Conservation (phyloP, 495 filamentous ascomycete genomes). For the Annulohypoxylon bovei region DNA sequence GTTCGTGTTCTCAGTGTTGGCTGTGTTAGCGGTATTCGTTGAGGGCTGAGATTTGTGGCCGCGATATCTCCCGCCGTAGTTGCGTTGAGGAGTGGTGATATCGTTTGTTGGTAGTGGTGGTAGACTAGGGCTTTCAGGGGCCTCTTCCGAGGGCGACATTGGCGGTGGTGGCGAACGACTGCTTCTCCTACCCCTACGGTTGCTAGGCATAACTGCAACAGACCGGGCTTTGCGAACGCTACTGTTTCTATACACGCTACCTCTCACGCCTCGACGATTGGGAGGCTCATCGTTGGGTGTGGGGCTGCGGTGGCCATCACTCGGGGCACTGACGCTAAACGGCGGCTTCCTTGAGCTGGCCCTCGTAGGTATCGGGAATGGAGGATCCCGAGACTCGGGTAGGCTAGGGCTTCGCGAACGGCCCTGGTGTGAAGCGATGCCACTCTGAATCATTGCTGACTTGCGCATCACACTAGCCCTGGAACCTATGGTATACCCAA, state of each 20-base stretch:
- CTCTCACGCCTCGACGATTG: slow-evolving; percentile 51
- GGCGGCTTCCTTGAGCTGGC: slow-evolving; percentile 85
- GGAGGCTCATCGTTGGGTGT: slow-evolving; percentile 60
- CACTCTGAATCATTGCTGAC: slow-evolving; percentile 79
- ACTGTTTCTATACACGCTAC: slow-evolving; percentile 57
- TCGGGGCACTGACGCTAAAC: slow-evolving; percentile 68
- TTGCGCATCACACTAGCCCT: slow-evolving; percentile 61
- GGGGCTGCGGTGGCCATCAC: slow-evolving; percentile 83
- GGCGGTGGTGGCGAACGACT: slow-evolving; percentile 74
- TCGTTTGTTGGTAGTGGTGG: slow-evolving; percentile 80
- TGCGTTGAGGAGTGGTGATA: slow-evolving; percentile 67
- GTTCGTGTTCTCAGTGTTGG: slow-evolving; percentile 61
- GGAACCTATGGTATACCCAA: slow-evolving; percentile 45
- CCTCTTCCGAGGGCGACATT: slow-evolving; percentile 70
- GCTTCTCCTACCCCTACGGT: slow-evolving; percentile 55
- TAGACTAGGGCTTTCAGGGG: slow-evolving; percentile 73
- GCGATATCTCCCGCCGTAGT: slow-evolving; percentile 50
- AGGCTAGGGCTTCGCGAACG: slow-evolving; percentile 81
- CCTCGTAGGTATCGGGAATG: slow-evolving; percentile 90
- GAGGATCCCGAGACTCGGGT: slow-evolving; percentile 70
- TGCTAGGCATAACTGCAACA: slow-evolving; percentile 72
- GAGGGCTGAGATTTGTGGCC: slow-evolving; percentile 63
- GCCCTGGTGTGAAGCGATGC: slow-evolving; percentile 73
- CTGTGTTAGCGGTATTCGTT: slow-evolving; percentile 64
- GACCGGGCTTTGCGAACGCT: slow-evolving; percentile 86